A percentile compares a stretch with the other conserved stretches of the same genome.
Evolutionary conservation across 352 stramenopile species (phyloP).

Genomic region (Globisporangium ultimum): DNA sequence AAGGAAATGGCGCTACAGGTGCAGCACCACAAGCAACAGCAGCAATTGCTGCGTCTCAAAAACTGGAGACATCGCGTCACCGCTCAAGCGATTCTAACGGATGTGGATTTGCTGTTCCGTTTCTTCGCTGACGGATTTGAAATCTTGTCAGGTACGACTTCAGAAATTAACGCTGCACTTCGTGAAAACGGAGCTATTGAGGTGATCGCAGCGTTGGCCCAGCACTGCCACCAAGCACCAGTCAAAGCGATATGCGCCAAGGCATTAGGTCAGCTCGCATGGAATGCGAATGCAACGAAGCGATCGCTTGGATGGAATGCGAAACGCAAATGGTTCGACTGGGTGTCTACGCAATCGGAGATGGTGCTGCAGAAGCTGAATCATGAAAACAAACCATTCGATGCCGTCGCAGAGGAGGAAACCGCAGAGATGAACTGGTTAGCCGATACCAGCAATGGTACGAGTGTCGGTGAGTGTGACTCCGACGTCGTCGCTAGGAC

Average conservation of each 20-base stretch:
- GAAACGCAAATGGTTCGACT: conserved; percentile 62
- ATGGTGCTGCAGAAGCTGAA: conserved; percentile 29
- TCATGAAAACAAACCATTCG: conserved; percentile 31
- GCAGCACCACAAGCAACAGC: conserved; percentile 58
- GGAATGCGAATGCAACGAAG: conserved; percentile 63
- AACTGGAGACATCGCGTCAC: conserved; percentile 75
- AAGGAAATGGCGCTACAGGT: conserved; percentile 35
- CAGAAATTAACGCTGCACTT: conserved; percentile 44
- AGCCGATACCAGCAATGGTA: conserved; percentile 32
- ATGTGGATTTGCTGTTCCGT: conserved; percentile 58
- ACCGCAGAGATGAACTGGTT: conserved; percentile 50
- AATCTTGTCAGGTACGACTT: conserved; percentile 46
- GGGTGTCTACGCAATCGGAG: conserved; percentile 36
- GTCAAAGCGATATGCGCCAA: conserved; percentile 46
- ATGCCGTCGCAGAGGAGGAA: conserved; percentile 41
- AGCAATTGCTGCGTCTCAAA: conserved; percentile 50
- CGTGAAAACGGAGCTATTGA: conserved; percentile 63
- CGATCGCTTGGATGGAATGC: conserved; percentile 61
- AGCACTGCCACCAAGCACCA: conserved; percentile 28
- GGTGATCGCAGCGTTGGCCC: conserved; percentile 42
- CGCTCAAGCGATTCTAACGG: conserved; percentile 58
- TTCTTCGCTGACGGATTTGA: conserved; percentile 69
- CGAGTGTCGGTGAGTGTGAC: conserved; percentile 38
- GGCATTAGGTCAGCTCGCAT: conserved; percentile 54
- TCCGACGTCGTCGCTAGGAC: conserved; percentile 11